Evolutionary conservation across 2,329 filamentous ascomycete genomes (phyloP).

Genomic region (Didymella pomorum): DNA sequence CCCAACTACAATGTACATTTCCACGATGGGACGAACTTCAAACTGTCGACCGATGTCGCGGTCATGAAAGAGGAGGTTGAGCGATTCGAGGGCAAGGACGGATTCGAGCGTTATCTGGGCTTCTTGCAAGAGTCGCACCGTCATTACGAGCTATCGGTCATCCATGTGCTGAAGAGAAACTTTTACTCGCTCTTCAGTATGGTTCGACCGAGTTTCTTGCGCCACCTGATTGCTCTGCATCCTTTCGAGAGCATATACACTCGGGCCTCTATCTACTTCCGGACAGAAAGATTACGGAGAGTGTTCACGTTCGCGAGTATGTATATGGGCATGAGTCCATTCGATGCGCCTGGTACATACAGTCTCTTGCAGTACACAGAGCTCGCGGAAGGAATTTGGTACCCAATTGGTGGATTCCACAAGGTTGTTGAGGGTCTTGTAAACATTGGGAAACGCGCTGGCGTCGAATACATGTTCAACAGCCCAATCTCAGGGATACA

Average conservation of each 20-base stretch:
- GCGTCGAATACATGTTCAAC: slow-evolving; percentile 69
- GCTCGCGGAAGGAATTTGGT: slow-evolving; percentile 78
- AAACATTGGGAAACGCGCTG: slow-evolving; percentile 66
- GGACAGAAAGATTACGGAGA: slow-evolving; percentile 71
- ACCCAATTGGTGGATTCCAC: slow-evolving; percentile 75
- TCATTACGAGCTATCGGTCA: slow-evolving; percentile 74
- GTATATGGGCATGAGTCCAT: slow-evolving; percentile 85
- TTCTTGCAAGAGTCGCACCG: slow-evolving; percentile 73
- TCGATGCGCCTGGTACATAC: slow-evolving; percentile 78
- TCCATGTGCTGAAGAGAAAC: slow-evolving; percentile 72
- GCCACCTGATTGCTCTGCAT: slow-evolving; percentile 68
- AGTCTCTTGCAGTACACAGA: slow-evolving; percentile 78
- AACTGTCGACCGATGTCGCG: slow-evolving; percentile 72
- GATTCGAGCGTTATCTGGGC: slow-evolving; percentile 72
- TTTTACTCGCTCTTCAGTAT: slow-evolving; percentile 69
- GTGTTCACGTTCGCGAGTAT: slow-evolving; percentile 82
- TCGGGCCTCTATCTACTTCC: slow-evolving; percentile 72
- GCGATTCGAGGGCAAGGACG: slow-evolving; percentile 74
- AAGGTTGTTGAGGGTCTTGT: slow-evolving; percentile 68
- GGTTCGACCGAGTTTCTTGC: slow-evolving; percentile 65
- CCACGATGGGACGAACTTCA: slow-evolving; percentile 69
- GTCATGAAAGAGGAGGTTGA: slow-evolving; percentile 76
- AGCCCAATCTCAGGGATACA: slow-evolving; percentile 66
- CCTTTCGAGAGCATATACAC: slow-evolving; percentile 76
- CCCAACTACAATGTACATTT: slow-evolving; percentile 81